Percentiles rank a stretch among this genome's conserved stretches.
These are phyloP conservation scores for Coffea eugenioides DNA, from an alignment of 257 asterid genomes.

Conservation along the genomic window DNA sequence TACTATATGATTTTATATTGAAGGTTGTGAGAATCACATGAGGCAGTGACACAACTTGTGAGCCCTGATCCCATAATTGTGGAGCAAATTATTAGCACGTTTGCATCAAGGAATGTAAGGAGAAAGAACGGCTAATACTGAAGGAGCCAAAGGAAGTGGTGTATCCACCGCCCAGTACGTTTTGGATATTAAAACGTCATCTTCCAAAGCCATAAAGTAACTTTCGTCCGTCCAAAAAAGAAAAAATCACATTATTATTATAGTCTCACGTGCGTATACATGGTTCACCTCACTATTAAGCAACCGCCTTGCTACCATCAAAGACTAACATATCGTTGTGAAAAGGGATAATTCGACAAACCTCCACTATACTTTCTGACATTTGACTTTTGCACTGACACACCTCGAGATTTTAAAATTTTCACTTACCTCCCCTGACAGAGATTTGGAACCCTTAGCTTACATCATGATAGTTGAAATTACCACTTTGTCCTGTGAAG, in stretches of 20 bases:
- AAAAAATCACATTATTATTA: neutral
- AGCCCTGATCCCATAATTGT: too few species aligned
- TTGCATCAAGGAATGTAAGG: neutral
- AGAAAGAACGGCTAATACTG: neutral
- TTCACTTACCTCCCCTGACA: too few species aligned
- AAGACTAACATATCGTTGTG: neutral
- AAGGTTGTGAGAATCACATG: too few species aligned
- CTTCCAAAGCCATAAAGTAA: neutral
- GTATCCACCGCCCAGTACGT: neutral
- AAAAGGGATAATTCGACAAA: too few species aligned
- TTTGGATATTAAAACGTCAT: neutral
- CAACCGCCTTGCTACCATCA: neutral
- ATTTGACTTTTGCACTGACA: too few species aligned
- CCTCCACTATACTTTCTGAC: too few species aligned
- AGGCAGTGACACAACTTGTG: too few species aligned
- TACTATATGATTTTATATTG: too few species aligned
- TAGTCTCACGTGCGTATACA: neutral
- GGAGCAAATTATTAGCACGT: neutral
- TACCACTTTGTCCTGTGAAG: too few species aligned
- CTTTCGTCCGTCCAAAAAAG: neutral
- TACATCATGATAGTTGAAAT: too few species aligned
- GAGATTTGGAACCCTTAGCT: too few species aligned
- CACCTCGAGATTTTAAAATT: too few species aligned
- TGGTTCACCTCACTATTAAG: neutral
- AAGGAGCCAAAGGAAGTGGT: neutral